Evolutionary conservation across 352 stramenopile species (phyloP).

Genomic region (Lagenidium giganteum): DNA sequence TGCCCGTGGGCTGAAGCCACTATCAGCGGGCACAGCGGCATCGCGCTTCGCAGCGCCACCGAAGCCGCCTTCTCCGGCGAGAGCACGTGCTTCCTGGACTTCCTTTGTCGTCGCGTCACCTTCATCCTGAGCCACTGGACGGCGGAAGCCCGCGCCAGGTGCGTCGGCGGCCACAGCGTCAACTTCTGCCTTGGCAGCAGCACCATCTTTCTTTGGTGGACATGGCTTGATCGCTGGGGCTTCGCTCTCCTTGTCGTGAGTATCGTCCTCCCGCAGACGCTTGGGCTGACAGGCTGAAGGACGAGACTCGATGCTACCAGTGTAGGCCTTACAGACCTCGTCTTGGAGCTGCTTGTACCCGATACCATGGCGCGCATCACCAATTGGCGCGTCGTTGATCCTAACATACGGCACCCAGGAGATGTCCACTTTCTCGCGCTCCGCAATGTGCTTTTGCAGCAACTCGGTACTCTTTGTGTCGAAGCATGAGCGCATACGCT

Average conservation of each 20-base stretch:
- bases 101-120: constrained; percentile 4
- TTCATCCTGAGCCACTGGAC: constrained; percentile 2
- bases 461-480: constrained; percentile 49
- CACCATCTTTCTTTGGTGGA: constrained; percentile 54
- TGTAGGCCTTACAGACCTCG: constrained; percentile 64
- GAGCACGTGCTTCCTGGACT: not conserved
- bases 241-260: constrained; percentile 23
- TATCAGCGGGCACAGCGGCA: constrained; percentile 1
- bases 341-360: constrained; percentile 60
- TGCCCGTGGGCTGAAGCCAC: constrained; percentile 20
- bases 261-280: constrained; percentile 41
- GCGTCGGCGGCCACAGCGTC: constrained; percentile 22
- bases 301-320: constrained; percentile 34
- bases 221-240: constrained; percentile 59
- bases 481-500: constrained; percentile 63
- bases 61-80: not conserved
- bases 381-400: constrained; percentile 50
- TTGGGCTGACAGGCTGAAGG: constrained; percentile 47
- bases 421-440: constrained; percentile 40
- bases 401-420: constrained; percentile 72
- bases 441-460: constrained; percentile 49
- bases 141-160: constrained; percentile 53
- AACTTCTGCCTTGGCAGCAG: constrained; percentile 18
- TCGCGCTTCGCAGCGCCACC: not conserved
- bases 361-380: constrained; percentile 57